A percentile compares a stretch with the other conserved stretches of the same genome.
Conservation (phyloP, 116 monocot species). For the Zostera marina region DNA sequence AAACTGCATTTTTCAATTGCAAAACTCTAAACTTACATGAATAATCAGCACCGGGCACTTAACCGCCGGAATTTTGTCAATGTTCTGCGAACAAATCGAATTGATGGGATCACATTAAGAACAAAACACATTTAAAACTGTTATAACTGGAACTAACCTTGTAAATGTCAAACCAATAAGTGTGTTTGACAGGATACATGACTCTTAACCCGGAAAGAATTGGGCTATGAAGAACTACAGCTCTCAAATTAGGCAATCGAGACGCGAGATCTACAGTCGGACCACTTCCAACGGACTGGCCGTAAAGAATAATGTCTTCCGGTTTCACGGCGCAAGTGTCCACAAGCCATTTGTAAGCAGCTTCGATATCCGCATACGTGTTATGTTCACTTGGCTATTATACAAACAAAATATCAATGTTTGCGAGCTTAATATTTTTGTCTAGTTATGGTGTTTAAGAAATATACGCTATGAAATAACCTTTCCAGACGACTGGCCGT, state of each 20-base stretch:
- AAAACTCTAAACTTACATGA: constrained; percentile 14
- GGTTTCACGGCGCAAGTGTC: constrained; percentile 67
- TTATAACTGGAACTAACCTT: constrained; percentile 35
- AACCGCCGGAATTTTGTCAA: constrained; percentile 20
- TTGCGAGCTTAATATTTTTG: background rate
- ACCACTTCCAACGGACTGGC: constrained; percentile 97
- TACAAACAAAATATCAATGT: constrained; percentile 3
- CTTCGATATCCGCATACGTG: constrained; percentile 93
- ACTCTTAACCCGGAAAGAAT: constrained; percentile 95
- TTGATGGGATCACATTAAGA: background rate
- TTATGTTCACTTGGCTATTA: constrained; percentile 79
- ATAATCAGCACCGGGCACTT: constrained; percentile 20
- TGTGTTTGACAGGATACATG: constrained; percentile 93
- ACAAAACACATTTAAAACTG: background rate
- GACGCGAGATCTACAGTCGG: constrained; percentile 78
- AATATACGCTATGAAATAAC: constrained; percentile 19
- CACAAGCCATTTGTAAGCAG: constrained; percentile 70
- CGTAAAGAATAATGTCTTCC: constrained; percentile 91
- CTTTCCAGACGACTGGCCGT: constrained; percentile 94
- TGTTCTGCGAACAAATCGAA: constrained; percentile 13
- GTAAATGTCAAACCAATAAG: constrained; percentile 98
- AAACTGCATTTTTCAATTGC: too few species aligned
- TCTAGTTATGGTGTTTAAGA: background rate
- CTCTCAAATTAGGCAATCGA: constrained; percentile 54
- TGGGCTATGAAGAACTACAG: constrained; percentile 82